Base-by-base conservation (phyloP, 352 stramenopile genomes). In the Pythium pyrilobum region DNA sequence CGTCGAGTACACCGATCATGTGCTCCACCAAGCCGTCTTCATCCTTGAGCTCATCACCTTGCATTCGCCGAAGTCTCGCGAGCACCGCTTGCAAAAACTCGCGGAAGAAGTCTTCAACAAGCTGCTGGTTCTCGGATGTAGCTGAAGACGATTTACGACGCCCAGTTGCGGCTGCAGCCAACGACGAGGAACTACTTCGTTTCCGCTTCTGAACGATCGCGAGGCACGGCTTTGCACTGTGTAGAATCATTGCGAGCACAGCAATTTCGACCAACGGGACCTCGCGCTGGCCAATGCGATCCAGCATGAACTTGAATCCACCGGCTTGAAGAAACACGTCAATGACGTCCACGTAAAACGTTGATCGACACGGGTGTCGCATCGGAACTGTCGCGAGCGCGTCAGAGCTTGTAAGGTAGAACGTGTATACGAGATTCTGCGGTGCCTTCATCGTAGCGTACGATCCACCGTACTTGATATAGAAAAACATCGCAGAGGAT, bases 251-350 rank as follows among this genome's bases (percentile, higher is more conserved):
- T 25, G 76, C 77, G 53, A 90, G 87, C 9, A 93, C 63, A 18
- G 81, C 49, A 12, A 95, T 52, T 63, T 95, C 85, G 0, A 64
- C 60, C 20, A 92, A 50, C 15, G 66, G 39, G 28, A 89, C 60
- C 2, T 85, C 66, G 4, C 54, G 39, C 7, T 59, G 51, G 8
- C 74, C 65, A 20, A 90, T 60, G 0, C 84, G 74, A 56, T 89
- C 65, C 29, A 92, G 59, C 38, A 95, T 82, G 24, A 90, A 70
- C 8, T 67, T 71, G 32, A 89, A 88, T 4, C 85, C 85, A 48
- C 82, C 81, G 2, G 74, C 80, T 77, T 95, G 85, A 9, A 95
- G 58, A 52, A 95, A 93, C 21, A 87, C 54, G 23, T 95, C 85
- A 15, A 93, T 52, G n/a, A 79, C 88, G 57, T 92, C 82, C 47